Evolutionary conservation across 129 eudicot species (phyloP), one percentile per base, ranked within the genome.

Genomic region (Apium graveolens): DNA sequence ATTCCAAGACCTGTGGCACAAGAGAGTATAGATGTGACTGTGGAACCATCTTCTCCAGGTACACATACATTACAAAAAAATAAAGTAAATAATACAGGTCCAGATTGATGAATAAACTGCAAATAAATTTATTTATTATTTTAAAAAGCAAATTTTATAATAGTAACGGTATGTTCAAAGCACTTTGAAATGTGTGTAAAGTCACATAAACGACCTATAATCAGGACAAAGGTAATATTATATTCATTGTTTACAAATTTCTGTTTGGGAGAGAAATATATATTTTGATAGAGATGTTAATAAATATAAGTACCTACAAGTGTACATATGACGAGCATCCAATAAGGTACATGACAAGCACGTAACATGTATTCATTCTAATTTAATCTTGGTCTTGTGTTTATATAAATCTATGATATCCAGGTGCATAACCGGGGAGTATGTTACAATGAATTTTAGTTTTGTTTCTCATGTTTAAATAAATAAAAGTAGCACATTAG

Each of bases 11-110:
- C 42, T 87, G 90, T 84, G 90, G 90, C 76, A 87, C 90, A 12
- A 87, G 76, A 71, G 90, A 87, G 71, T 84, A 87, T 69, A 84
- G 81, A 84, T 87, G 90, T 80, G 90, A 87, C 34, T 87, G 90
- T 82, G 90, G 90, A 26, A 87, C 90, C 79, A 80, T 84, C 79
- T 87, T 87, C 76, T 87, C 88, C 21, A 87, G 90, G 90, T 87
- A 86, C 46, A 86, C 46, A 7, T 38, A 57, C 65, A 57, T 57
- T 57, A 21, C 62, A 1, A 26, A 53, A 27, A 53, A 20, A 51
- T 35, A 35, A n/a, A n/a, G n/a, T n/a, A n/a, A 65, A 11, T 4
- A 0, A 1, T 69, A 0, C 37, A 69, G 18, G 21, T 24, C 20
- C 74, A 27, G 5, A 48, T 5, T 63, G 27, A 1, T 14, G 0